A percentile compares a stretch with the other conserved stretches of the same genome.
Conservation (phyloP, 176 grass and related monocot genomes). For the Phoenix dactylifera region DNA sequence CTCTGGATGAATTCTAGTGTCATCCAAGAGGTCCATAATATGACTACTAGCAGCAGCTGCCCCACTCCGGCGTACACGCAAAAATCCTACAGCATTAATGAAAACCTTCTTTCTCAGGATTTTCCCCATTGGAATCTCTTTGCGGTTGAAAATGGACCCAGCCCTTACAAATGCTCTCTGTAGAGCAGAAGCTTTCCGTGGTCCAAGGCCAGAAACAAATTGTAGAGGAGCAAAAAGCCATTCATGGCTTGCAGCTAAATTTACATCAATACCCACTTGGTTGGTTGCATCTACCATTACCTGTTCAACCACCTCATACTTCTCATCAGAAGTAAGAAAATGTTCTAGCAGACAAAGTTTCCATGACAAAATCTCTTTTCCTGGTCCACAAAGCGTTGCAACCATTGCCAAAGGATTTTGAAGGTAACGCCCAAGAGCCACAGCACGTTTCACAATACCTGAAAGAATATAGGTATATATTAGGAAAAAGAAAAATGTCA, state of each 20-base stretch:
- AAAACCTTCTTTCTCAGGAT: conserved; percentile 85
- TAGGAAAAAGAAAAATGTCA: too few relatives aligned
- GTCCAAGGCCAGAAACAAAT: conserved; percentile 78
- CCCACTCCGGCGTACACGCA: conserved; percentile 69
- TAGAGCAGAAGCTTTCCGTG: conserved; percentile 71
- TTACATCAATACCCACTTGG: conserved; percentile 83
- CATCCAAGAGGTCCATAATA: conserved; percentile 88
- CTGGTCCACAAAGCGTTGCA: conserved; percentile 88
- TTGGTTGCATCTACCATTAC: conserved; percentile 95
- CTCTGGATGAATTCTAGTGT: conserved; percentile 98
- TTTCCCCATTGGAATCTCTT: conserved; percentile 55
- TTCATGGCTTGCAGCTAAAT: conserved; percentile 93
- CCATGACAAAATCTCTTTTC: conserved; percentile 95
- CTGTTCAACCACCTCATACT: conserved; percentile 89
- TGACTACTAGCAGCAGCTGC: conserved; percentile 63
- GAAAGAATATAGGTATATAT: not conserved
- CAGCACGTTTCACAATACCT: conserved; percentile 94
- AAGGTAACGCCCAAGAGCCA: conserved; percentile 84
- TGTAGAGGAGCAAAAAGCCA: conserved; percentile 97
- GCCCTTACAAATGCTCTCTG: conserved; percentile 84
- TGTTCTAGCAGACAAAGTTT: conserved; percentile 77
- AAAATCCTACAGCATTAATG: conserved; percentile 81
- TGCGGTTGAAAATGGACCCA: conserved; percentile 78
- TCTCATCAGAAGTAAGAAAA: conserved; percentile 88
- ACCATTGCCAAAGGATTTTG: conserved; percentile 88